Evolutionary conservation across 805 yeast genomes (phyloP).

Genomic region (Candida germanica): DNA sequence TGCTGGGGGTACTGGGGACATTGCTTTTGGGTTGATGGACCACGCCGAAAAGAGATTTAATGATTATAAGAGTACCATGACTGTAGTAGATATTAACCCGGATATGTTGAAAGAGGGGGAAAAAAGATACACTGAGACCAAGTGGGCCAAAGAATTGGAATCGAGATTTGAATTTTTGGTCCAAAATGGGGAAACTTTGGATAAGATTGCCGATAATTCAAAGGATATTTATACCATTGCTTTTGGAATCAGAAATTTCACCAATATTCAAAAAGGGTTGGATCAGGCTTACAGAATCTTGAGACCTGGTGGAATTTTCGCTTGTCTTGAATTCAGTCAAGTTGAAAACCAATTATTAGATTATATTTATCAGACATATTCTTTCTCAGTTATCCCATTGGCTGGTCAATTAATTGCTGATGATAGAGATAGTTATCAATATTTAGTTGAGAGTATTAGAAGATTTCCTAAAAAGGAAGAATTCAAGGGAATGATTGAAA

Average conservation of each 20-base stretch:
- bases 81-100: slow-evolving; percentile 90
- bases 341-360: slow-evolving; percentile 79
- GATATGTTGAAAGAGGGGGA: slow-evolving; percentile 96
- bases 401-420: slow-evolving; percentile 96
- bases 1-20: slow-evolving; percentile 99
- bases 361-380: slow-evolving; percentile 79
- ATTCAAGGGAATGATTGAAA: slow-evolving; percentile 85
- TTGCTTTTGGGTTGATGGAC: slow-evolving; percentile 90
- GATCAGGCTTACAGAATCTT: slow-evolving; percentile 93
- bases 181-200: slow-evolving; percentile 91
- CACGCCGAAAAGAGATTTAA: slow-evolving; percentile 80
- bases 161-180: slow-evolving; percentile 76
- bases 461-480: slow-evolving; percentile 90
- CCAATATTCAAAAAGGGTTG: slow-evolving; percentile 89
- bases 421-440: slow-evolving; percentile 94
- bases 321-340: slow-evolving; percentile 92
- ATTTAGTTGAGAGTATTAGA: slow-evolving; percentile 90
- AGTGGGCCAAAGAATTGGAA: slow-evolving; percentile 51
- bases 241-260: slow-evolving; percentile 95
- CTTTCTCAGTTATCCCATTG: slow-evolving; percentile 81
- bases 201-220: slow-evolving; percentile 76
- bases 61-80: slow-evolving; percentile 77
- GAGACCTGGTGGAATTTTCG: slow-evolving; percentile 97
- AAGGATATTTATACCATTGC: slow-evolving; percentile 96
- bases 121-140: slow-evolving; percentile 59